Evolutionary conservation across 805 yeast genomes (phyloP).

Genomic region (Ogataea ganodermae): DNA sequence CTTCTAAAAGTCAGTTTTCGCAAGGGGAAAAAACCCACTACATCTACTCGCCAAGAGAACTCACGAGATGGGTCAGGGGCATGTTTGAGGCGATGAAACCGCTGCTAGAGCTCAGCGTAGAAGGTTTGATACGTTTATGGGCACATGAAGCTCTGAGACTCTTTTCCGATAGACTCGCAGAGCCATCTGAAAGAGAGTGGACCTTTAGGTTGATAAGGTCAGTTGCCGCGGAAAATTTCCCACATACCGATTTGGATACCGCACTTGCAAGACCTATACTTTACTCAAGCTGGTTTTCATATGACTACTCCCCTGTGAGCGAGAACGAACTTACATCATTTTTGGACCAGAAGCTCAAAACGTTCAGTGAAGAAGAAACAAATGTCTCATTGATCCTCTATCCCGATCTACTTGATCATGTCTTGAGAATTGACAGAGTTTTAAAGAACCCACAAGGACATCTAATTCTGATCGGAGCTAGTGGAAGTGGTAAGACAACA

Average conservation of each 20-base stretch:
- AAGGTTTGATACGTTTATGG: conserved; percentile 63
- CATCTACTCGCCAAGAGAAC: conserved; percentile 84
- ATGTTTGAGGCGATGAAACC: conserved; percentile 42
- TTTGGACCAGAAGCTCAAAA: conserved; percentile 60
- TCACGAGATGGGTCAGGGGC: conserved; percentile 87
- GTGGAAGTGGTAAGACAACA: conserved; percentile 80
- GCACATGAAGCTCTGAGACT: conserved; percentile 79
- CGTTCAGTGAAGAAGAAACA: conserved; percentile 78
- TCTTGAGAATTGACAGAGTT: conserved; percentile 78
- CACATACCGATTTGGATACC: conserved; percentile 39
- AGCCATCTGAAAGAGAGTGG: conserved; percentile 48
- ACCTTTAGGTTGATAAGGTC: conserved; percentile 42
- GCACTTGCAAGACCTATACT: conserved; percentile 55
- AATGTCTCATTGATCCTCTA: conserved; percentile 62
- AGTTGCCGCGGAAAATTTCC: conserved; percentile 45
- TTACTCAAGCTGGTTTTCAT: conserved; percentile 74
- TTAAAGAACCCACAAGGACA: conserved; percentile 88
- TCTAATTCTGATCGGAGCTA: conserved; percentile 77
- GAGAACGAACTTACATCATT: conserved; percentile 51
- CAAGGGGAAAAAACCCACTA: conserved; percentile 54
- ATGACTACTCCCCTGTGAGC: conserved; percentile 58
- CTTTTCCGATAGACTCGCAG: conserved; percentile 70
- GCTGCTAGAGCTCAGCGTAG: conserved; percentile 34
- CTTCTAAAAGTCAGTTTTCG: conserved; percentile 45
- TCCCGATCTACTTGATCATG: conserved; percentile 72